Percentiles rank a stretch among this genome's conserved stretches.
Evolutionary conservation across 441 rosid genomes (phyloP).

Genomic region (Biscutella auriculata): DNA sequence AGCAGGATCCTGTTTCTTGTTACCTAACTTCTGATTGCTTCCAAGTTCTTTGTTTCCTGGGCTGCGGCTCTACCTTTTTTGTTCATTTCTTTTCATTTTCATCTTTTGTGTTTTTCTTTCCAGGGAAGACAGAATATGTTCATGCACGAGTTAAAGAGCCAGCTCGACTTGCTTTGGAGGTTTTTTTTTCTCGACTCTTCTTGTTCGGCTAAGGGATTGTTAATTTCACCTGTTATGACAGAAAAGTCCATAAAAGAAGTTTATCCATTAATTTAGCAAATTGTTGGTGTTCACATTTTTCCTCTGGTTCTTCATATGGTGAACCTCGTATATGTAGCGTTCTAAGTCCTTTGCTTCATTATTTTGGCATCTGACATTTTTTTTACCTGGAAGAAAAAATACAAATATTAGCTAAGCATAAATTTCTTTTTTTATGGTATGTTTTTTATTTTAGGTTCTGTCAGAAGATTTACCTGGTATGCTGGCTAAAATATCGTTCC

Average conservation of each 20-base stretch:
- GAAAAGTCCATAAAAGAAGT: neutral
- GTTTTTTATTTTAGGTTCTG: conserved; percentile 46
- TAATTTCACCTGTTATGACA: conserved; percentile 2
- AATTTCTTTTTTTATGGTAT: neutral
- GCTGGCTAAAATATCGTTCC: conserved; percentile 73
- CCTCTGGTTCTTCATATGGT: neutral
- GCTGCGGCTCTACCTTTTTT: neutral
- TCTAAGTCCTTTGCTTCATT: conserved; percentile 2
- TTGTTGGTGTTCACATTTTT: neutral
- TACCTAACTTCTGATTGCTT: neutral
- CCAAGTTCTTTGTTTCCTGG: neutral
- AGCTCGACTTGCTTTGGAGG: conserved; percentile 70
- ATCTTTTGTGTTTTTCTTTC: conserved; percentile 3
- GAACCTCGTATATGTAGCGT: neutral
- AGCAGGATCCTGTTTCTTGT: neutral
- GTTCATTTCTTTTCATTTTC: neutral
- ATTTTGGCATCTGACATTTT: conserved; percentile 1
- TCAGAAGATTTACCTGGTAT: conserved; percentile 67
- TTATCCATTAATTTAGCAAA: neutral
- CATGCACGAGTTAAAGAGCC: conserved; percentile 58
- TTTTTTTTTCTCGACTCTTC: conserved; percentile 25
- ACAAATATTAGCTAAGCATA: conserved; percentile 4
- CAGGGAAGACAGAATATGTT: conserved; percentile 81
- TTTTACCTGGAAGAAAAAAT: neutral
- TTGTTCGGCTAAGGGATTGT: conserved; percentile 10